phyloP scores from a whole-genome alignment of 805 yeast genomes.

The Starmerella vitae region DNA sequence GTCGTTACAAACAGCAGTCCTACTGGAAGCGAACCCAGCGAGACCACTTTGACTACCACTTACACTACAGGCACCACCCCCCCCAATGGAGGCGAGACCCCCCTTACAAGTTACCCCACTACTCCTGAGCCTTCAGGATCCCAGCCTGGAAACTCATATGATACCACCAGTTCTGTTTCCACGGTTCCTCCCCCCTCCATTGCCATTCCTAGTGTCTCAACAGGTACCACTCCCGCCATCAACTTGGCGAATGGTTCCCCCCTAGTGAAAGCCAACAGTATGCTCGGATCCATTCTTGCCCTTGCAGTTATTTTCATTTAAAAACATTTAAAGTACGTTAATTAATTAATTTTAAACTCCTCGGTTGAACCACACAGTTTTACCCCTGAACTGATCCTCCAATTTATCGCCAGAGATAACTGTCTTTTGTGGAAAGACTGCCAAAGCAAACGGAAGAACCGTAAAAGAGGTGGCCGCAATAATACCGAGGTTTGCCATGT shows the following conservation, averaged over 20 bases:
- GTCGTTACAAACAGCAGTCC: no score
- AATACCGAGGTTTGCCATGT: slow-evolving; percentile 67
- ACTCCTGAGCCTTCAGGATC: background rate
- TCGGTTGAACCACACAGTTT: slow-evolving; percentile 73
- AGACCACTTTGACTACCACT: no score
- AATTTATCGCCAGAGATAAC: slow-evolving; percentile 42
- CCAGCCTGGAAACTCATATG: background rate
- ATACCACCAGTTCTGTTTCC: background rate
- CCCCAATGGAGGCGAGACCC: no score
- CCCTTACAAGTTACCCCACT: background rate
- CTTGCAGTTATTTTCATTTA: background rate
- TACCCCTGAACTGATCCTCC: slow-evolving; percentile 51
- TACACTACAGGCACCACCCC: no score
- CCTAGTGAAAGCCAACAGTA: no score
- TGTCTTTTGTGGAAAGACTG: slow-evolving; percentile 85
- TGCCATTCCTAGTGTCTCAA: no score
- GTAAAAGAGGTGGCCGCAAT: slow-evolving; percentile 74
- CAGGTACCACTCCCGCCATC: no score
- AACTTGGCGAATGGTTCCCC: no score
- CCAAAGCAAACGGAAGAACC: slow-evolving; percentile 89
- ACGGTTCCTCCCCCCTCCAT: background rate
- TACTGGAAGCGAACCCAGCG: background rate
- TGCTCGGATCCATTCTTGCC: background rate
- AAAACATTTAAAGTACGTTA: background rate
- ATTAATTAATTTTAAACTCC: slow-evolving; percentile 49